Percentiles rank a stretch among this genome's conserved stretches.
phyloP scores from a whole-genome alignment of 2,329 filamentous ascomycete species.

The Plectosphaerella plurivora region DNA sequence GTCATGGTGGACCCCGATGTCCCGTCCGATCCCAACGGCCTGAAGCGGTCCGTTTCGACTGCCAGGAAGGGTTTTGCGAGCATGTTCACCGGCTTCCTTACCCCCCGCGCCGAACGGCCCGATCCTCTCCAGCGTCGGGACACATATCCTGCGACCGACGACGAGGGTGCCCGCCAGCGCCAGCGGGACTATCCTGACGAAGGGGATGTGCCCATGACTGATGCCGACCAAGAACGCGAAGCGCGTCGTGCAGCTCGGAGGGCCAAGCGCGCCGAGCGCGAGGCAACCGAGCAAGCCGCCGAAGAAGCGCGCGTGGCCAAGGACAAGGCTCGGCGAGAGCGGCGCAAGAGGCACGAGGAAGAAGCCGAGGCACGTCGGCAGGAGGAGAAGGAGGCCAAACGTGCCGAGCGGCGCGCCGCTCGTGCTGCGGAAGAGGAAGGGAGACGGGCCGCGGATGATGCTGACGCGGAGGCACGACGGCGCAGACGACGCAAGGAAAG shows the following conservation, averaged over 20 bases:
- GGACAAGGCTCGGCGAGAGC: conserved; percentile 52
- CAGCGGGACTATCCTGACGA: conserved; percentile 39
- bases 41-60: conserved; percentile 28
- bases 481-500: conserved; percentile 47
- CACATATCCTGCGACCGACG: conserved; percentile 46
- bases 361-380: conserved; percentile 49
- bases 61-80: conserved; percentile 52
- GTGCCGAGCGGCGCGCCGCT: conserved; percentile 47
- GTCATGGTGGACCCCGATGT: conserved; percentile 30
- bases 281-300: conserved; percentile 28
- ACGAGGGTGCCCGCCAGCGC: conserved; percentile 36
- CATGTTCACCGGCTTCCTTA: conserved; percentile 56
- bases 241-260: conserved; percentile 59
- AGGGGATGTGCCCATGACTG: conserved; percentile 41
- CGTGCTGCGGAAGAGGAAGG: conserved; percentile 45
- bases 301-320: conserved; percentile 55
- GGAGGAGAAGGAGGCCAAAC: conserved; percentile 56
- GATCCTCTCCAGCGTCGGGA: conserved; percentile 40
- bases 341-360: conserved; percentile 50
- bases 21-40: conserved; percentile 22
- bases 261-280: conserved; percentile 48
- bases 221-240: conserved; percentile 48
- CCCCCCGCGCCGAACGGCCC: conserved; percentile 35
- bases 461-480: conserved; percentile 44
- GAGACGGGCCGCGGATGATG: conserved; percentile 33